Base-by-base conservation (phyloP, 2,329 filamentous ascomycete genomes). In the Blumeria hordei region DNA sequence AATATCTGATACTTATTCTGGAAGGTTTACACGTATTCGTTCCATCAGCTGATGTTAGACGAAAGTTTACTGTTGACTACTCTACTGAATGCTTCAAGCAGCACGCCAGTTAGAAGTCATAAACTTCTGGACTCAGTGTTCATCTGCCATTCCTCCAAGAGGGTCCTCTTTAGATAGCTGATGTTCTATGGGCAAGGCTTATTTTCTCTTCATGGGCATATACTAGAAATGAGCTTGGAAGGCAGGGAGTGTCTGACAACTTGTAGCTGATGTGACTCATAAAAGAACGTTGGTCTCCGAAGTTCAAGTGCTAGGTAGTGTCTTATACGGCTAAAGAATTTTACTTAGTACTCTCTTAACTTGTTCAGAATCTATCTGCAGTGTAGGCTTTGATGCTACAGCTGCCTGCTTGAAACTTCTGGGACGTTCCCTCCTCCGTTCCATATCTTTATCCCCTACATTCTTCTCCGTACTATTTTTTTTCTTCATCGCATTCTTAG, bases 371-470 rank as follows among this genome's bases (percentile, higher is more conserved):
- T 76, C 76, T 54, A 71, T 68, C 53, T 67, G 67, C 10, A 64
- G 64, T 52, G 62, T 66, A 52, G 60, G 69, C 66, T 75, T 78
- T 57, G 69, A 69, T 55, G 74, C 77, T 58, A 79, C 69, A 56
- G 74, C 68, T 56, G 76, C 78, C 69, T 88, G 84, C 66, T 76
- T 79, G 66, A 88, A 87, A 34, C 78, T 75, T 59, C 73, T 70
- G 62, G 66, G 65, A 56, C 66, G 65, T 69, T 66, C 36, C 57
- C 60, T 57, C 60, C 58, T 56, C 60, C 62, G 65, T 67, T 61
- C 45, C 45, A 9, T 60, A 41, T 58, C 61, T 7, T 59, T 62
- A 3, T 57, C 60, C 4, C 59, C 64, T 10, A 55, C 58, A 12
- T 28, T 61, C 55, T 59, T 60, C 18, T 61, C 67, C 57, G 65